Evolutionary conservation across 345 rosid species (phyloP).

Genomic region (Odontarrhena argentea): DNA sequence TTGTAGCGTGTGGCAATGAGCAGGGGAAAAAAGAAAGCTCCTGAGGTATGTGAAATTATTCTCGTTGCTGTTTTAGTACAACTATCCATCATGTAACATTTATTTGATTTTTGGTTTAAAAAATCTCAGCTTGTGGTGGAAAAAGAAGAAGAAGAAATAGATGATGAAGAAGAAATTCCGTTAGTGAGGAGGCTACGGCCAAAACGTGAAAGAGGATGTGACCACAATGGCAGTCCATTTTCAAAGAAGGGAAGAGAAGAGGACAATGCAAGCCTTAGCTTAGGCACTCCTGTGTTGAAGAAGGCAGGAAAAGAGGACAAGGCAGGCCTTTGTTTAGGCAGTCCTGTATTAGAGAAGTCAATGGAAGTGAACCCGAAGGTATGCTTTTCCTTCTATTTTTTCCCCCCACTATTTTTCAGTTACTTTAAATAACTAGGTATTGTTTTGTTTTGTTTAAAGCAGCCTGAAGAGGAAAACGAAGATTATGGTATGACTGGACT

Average conservation of each 20-base stretch:
- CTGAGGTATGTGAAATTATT: slow-evolving; percentile 41
- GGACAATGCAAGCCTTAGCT: slow-evolving; percentile 19
- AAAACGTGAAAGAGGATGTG: slow-evolving; percentile 51
- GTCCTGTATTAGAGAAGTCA: not conserved
- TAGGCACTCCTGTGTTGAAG: not conserved
- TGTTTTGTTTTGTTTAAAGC: not conserved
- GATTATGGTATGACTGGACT: slow-evolving; percentile 6
- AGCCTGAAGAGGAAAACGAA: slow-evolving; percentile 20
- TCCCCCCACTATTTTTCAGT: not conserved
- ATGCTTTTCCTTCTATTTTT: not conserved
- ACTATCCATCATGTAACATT: not conserved
- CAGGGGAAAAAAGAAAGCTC: slow-evolving; percentile 35
- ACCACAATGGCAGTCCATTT: slow-evolving; percentile 4
- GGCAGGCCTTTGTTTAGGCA: not conserved
- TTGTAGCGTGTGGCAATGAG: slow-evolving; percentile 42
- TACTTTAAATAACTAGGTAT: not conserved
- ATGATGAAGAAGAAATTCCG: slow-evolving; percentile 38
- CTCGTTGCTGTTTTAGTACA: not conserved
- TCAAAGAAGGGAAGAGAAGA: not conserved
- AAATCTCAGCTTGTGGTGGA: not conserved
- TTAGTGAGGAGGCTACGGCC: slow-evolving; percentile 59
- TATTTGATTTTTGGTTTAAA: not conserved
- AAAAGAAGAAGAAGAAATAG: not conserved
- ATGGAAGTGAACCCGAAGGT: not conserved
- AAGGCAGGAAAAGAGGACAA: not conserved